A percentile compares a stretch with the other conserved stretches of the same genome.
phyloP scores from a whole-genome alignment of 164 flowering plant species.

The Chimonanthus praecox region DNA sequence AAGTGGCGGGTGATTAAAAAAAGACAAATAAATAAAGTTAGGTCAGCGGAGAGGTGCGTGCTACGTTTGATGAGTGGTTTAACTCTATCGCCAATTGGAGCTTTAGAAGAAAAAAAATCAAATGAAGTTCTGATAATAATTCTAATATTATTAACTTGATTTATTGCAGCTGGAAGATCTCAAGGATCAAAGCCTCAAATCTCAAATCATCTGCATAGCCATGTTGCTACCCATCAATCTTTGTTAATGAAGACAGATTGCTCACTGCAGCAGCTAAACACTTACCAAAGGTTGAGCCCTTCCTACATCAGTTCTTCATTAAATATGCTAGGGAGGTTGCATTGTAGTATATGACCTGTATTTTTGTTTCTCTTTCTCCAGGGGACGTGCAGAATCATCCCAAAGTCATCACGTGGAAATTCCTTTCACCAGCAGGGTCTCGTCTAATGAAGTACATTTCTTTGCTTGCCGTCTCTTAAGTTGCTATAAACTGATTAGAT shows the following conservation, averaged over 20 bases:
- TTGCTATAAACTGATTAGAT: background rate
- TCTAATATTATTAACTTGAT: too few species aligned
- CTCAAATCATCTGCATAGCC: constrained; percentile 3
- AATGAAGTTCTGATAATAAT: too few species aligned
- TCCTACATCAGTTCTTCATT: background rate
- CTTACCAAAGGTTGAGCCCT: constrained; percentile 20
- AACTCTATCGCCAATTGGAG: too few species aligned
- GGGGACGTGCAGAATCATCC: constrained; percentile 20
- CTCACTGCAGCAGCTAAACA: constrained; percentile 13
- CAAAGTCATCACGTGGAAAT: constrained; percentile 10
- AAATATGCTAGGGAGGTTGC: background rate
- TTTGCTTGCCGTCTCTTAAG: background rate
- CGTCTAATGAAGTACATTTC: constrained; percentile 49
- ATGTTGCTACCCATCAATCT: constrained; percentile 16
- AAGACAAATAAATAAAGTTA: too few species aligned
- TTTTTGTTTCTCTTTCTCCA: background rate
- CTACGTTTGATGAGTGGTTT: too few species aligned
- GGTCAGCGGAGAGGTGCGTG: too few species aligned
- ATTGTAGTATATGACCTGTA: background rate
- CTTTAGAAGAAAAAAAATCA: too few species aligned
- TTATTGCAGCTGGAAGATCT: constrained; percentile 46
- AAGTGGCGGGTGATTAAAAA: too few species aligned
- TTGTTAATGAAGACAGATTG: constrained; percentile 14
- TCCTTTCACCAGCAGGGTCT: constrained; percentile 30
- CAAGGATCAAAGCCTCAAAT: constrained; percentile 19